A percentile compares a stretch with the other conserved stretches of the same genome.
Evolutionary conservation across 768 basidiomycete species (phyloP).

Genomic region (Mycena maculata): DNA sequence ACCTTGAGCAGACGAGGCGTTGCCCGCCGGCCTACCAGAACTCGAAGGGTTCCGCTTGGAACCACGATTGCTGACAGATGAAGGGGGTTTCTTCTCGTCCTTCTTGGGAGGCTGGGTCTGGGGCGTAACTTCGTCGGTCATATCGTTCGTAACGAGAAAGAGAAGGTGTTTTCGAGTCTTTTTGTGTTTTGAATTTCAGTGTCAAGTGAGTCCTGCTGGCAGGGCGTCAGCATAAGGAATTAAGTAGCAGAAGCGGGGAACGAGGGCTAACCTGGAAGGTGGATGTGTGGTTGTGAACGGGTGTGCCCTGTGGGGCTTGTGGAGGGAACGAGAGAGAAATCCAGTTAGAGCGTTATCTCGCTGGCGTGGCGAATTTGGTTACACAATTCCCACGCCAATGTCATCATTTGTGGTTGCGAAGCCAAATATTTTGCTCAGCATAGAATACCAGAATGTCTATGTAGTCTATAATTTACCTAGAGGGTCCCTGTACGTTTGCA

Average conservation of each 20-base stretch:
- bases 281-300: slow-evolving; percentile 62
- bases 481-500: slow-evolving; percentile 26
- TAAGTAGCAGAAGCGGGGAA: background rate
- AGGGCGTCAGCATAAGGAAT: slow-evolving; percentile 23
- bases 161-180: slow-evolving; percentile 63
- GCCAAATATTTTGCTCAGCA: background rate
- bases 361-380: slow-evolving; percentile 7
- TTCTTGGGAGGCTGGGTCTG: slow-evolving; percentile 70
- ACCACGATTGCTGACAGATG: slow-evolving; percentile 62
- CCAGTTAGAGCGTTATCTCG: slow-evolving; percentile 9
- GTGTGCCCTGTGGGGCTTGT: slow-evolving; percentile 95
- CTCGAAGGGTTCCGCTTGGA: slow-evolving; percentile 70
- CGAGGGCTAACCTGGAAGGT: slow-evolving; percentile 57
- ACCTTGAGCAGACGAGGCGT: slow-evolving; percentile 51
- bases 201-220: slow-evolving; percentile 46
- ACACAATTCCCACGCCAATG: slow-evolving; percentile 12
- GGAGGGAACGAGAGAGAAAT: slow-evolving; percentile 43
- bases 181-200: slow-evolving; percentile 53
- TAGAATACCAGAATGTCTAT: slow-evolving; percentile 28
- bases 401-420: background rate
- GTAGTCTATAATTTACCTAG: slow-evolving; percentile 37
- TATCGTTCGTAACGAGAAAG: slow-evolving; percentile 79
- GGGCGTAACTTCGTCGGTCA: slow-evolving; percentile 84
- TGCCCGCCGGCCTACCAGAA: slow-evolving; percentile 60
- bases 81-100: slow-evolving; percentile 77